These are phyloP conservation scores for Aspergillus funiculosus DNA, from an alignment of 495 filamentous ascomycete species.

Conservation along the genomic window DNA sequence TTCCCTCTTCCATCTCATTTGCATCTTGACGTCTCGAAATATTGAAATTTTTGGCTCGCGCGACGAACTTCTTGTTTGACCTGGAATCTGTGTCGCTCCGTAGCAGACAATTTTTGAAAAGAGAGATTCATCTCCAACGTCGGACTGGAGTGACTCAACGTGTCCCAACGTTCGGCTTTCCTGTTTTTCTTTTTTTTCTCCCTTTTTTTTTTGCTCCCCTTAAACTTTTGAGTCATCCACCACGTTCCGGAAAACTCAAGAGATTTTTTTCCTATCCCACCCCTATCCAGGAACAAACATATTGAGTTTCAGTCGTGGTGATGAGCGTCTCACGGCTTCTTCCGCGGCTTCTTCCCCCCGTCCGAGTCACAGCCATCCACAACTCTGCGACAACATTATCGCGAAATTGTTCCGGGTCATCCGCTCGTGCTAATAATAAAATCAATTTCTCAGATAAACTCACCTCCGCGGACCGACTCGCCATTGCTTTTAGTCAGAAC, in stretches of 20 bases:
- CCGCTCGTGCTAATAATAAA: constrained; percentile 14
- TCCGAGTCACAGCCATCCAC: constrained; percentile 4
- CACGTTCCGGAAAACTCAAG: no score
- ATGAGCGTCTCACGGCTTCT: constrained; percentile 26
- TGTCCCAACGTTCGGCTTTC: background rate
- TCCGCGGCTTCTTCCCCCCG: constrained; percentile 10
- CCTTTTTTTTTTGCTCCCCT: constrained; percentile 3
- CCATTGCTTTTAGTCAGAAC: constrained; percentile 44
- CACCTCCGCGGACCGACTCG: constrained; percentile 32
- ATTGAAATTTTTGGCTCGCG: no score
- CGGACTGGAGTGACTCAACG: no score
- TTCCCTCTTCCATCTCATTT: no score
- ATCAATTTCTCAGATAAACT: background rate
- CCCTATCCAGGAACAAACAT: background rate
- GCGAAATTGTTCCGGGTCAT: constrained; percentile 4
- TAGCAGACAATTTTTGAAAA: background rate
- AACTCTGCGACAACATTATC: background rate
- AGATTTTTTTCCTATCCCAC: constrained; percentile 1
- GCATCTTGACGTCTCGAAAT: no score
- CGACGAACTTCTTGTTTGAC: no score
- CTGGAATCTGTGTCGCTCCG: no score
- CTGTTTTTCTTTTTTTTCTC: background rate
- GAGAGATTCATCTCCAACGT: no score
- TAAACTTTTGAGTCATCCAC: constrained; percentile 5
- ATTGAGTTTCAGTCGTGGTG: constrained; percentile 11